Conservation (phyloP, 1,284 basidiomycete species). For the Leucoagaricus sp. region DNA sequence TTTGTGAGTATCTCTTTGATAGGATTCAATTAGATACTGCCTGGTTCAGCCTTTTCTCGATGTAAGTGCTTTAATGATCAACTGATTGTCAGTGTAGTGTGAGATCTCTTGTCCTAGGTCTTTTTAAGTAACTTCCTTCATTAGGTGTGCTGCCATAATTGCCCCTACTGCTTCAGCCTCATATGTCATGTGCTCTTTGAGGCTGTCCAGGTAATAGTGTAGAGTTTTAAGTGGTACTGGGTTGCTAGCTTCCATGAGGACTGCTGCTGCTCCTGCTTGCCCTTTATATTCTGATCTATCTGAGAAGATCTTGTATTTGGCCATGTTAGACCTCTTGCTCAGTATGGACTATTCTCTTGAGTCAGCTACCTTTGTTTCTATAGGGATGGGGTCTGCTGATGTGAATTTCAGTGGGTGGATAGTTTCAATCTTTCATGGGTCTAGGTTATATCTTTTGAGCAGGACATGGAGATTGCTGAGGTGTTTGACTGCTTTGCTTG, state of each 20-base stretch:
- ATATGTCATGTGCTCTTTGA: constrained; percentile 22
- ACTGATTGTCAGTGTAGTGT: constrained; percentile 25
- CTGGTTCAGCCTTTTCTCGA: constrained; percentile 15
- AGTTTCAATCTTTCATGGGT: neutral
- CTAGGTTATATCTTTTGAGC: neutral
- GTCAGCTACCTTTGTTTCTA: too few species aligned
- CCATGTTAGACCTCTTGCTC: neutral
- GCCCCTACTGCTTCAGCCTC: constrained; percentile 27
- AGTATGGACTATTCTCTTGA: too few species aligned
- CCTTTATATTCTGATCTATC: constrained; percentile 25
- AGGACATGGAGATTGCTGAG: neutral
- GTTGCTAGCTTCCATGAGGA: constrained; percentile 13
- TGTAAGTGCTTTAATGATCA: constrained; percentile 17
- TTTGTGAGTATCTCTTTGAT: too few species aligned
- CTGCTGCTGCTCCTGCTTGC: constrained; percentile 26
- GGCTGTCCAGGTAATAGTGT: constrained; percentile 20
- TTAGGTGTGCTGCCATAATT: constrained; percentile 18
- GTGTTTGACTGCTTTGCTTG: neutral
- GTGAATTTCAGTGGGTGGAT: too few species aligned
- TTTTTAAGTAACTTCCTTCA: neutral
- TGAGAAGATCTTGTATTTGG: constrained; percentile 22
- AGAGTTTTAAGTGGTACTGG: neutral
- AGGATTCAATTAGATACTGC: constrained; percentile 21
- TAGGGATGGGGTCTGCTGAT: too few species aligned
- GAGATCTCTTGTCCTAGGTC: neutral